A percentile compares a stretch with the other conserved stretches of the same genome.
Evolutionary conservation across 2,329 filamentous ascomycete species (phyloP).

Genomic region (Chalara sp.): DNA sequence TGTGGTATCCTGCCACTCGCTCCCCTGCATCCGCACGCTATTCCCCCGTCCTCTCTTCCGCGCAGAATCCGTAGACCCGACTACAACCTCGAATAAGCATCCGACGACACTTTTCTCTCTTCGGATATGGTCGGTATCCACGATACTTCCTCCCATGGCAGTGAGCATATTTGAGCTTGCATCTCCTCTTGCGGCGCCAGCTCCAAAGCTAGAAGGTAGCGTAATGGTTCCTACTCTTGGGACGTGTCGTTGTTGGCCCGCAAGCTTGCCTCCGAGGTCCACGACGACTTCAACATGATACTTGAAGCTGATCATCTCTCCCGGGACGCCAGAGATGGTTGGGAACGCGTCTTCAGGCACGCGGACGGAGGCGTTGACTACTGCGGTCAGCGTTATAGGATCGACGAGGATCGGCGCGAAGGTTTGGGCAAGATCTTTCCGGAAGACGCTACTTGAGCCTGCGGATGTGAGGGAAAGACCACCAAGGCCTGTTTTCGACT

Average conservation of each 20-base stretch:
- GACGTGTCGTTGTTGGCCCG: slow-evolving; percentile 47
- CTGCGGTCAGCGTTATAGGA: slow-evolving; percentile 68
- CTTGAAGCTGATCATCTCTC: slow-evolving; percentile 90
- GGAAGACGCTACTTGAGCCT: slow-evolving; percentile 84
- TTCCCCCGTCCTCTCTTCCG: slow-evolving; percentile 24
- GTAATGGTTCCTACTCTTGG: slow-evolving; percentile 23
- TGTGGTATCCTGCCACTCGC: slow-evolving; percentile 14
- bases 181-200: slow-evolving; percentile 22
- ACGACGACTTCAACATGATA: slow-evolving; percentile 92
- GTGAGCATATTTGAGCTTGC: slow-evolving; percentile 40
- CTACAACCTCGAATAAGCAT: slow-evolving; percentile 76
- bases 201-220: slow-evolving; percentile 17
- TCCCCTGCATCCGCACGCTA: slow-evolving; percentile 7
- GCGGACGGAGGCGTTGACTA: slow-evolving; percentile 75
- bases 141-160: slow-evolving; percentile 60
- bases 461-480: slow-evolving; percentile 82
- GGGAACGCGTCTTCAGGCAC: slow-evolving; percentile 89
- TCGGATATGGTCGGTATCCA: slow-evolving; percentile 80
- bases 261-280: slow-evolving; percentile 81
- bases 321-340: slow-evolving; percentile 82
- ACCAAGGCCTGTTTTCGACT: slow-evolving; percentile 77
- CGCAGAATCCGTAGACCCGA: slow-evolving; percentile 75
- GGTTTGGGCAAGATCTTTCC: slow-evolving; percentile 87
- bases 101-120: slow-evolving; percentile 90
- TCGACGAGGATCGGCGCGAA: slow-evolving; percentile 86